Evolutionary conservation across 257 asterid genomes (phyloP), one percentile per base, ranked within the genome.

Genomic region (Paulownia fortunei): DNA sequence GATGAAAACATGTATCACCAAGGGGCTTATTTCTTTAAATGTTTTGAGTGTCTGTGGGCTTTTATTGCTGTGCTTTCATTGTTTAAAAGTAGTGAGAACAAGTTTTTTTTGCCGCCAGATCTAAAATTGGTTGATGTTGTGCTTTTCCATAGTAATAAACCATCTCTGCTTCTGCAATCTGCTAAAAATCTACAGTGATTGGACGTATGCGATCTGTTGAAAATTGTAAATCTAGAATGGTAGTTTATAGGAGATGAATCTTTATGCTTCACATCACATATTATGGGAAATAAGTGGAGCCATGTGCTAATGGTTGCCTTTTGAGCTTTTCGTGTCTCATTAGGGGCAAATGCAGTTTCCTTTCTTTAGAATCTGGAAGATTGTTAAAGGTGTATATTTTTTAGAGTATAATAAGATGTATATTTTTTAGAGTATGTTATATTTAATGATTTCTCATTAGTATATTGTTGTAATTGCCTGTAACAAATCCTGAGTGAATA

Each of bases 391-490:
- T 32, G 23, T 16, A 63, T 63, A 18, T n/a, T n/a, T n/a, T 63
- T 30, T 1, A n/a, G 13, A 42, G 51, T n/a, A 24, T 23, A 46
- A 64, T 24, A 61, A 23, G 36, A n/a, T n/a, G n/a, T n/a, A n/a
- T n/a, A n/a, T n/a, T n/a, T n/a, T n/a, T n/a, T n/a, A n/a, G n/a
- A n/a, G n/a, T n/a, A n/a, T 30, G 42, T n/a, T 39, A 51, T 8
- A 5, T 4, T 76, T 39, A 26, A 19, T 32, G 12, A 10, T 60
- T 42, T 37, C 42, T 16, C 16, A 24, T 4, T 6, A 18, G 26
- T 13, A 8, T 30, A 69, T 61, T 67, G 77, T 34, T 80, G 26
- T 26, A 16, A 68, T 44, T 42, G 42, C 12, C n/a, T 54, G 42
- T 55, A 27, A 30, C 27, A 15, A 41, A 62, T 44, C n/a, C 41